Base-by-base conservation (phyloP, 306 rosid genomes). In the Notholithocarpus densiflorus region DNA sequence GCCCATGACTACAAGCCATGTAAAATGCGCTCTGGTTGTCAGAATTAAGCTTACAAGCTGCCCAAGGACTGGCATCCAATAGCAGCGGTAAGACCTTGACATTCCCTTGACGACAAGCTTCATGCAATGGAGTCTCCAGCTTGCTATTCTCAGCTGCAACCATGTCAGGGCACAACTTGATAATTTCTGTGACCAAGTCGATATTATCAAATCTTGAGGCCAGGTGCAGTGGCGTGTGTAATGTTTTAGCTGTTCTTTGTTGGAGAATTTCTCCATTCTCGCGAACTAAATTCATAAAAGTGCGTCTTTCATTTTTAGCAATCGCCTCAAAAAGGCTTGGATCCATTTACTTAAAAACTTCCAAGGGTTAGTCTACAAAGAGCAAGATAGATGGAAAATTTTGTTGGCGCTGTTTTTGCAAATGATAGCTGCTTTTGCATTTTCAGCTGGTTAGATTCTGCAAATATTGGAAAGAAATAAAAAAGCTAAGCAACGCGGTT, bases 41-140 rank as follows among this genome's bases (percentile, higher is more conserved):
- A 4, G 74, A 75, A 68, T 84, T 83, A 53, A 86, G 89, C 87
- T 86, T 86, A 69, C 61, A 75, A 61, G 82, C 87, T 37, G 88
- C 81, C 23, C 18, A 29, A 1, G 95, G 84, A 77, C 88, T 81
- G 43, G 71, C 83, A 40, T 85, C 88, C 1, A 90, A 32, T 11
- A 92, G 88, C 75, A 89, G 78, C 78, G 21, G 56, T 13, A 90
- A 64, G 23, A 86, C 74, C n/a, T 32, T 64, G 43, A 43, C 82
- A 61, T 89, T 82, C 79, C 89, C 92, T 26, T 74, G 68, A 43
- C 71, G 57, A 75, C 93, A 90, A 73, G 92, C 95, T 68, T 89
- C 93, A 29, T 89, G 93, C 23, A 88, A 13, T 21, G 95, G 95
- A 40, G 95, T 92, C 82, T 90, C 92, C 45, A 72, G 43, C 70